These are phyloP conservation scores for Actinidia chinensis DNA, from an alignment of 179 eudicot species.

Conservation along the genomic window DNA sequence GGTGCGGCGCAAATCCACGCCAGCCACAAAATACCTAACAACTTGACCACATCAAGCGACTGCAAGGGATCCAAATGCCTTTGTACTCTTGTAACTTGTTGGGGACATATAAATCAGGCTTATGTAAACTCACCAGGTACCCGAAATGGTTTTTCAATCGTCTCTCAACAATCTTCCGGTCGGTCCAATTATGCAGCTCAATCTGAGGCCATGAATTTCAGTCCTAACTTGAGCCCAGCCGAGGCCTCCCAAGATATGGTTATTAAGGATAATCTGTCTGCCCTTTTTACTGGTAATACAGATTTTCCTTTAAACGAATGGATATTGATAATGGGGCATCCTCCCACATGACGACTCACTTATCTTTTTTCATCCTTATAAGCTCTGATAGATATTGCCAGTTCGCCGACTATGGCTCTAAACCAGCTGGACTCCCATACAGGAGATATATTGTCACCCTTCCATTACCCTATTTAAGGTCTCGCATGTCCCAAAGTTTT, in stretches of 20 bases:
- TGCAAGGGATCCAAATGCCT: background rate
- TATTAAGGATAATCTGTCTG: background rate
- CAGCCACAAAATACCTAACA: background rate
- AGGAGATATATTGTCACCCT: background rate
- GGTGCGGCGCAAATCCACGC: background rate
- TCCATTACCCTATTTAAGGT: conserved; percentile 6
- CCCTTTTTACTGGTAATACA: background rate
- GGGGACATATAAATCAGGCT: background rate
- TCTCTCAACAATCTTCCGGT: background rate
- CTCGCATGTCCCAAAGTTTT: background rate
- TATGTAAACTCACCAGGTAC: background rate
- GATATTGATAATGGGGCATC: conserved; percentile 1
- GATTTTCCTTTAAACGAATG: background rate
- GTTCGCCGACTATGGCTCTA: background rate
- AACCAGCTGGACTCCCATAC: background rate
- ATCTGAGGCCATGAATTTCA: background rate
- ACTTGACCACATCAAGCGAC: background rate
- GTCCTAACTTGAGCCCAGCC: background rate
- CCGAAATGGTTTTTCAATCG: background rate
- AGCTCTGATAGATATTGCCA: background rate
- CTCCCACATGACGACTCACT: background rate
- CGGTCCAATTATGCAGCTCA: background rate
- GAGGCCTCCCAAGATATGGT: background rate
- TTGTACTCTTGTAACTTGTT: background rate
- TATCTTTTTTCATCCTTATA: conserved; percentile 1